Evolutionary conservation across 2,329 filamentous ascomycete species (phyloP), one percentile per base, ranked within the genome.

Genomic region (Pseudogymnoascus verrucosus): DNA sequence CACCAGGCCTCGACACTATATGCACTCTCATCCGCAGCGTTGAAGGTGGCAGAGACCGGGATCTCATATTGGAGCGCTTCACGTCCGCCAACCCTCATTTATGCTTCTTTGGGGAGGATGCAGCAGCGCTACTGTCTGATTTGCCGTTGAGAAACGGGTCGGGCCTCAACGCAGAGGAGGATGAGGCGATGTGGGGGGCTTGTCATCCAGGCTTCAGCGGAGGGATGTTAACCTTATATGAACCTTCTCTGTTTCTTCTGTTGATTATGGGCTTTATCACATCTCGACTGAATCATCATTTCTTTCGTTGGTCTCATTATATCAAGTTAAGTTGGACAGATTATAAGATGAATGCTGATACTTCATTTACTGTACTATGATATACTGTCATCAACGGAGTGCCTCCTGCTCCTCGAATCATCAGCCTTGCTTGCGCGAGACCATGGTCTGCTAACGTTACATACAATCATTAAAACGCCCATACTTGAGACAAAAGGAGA

Each of bases 361-460:
- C 47, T 54, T 54, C 47, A 54, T 54, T 54, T 54, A 54, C 47
- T 54, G 47, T 54, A 54, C 47, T 54, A 54, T 54, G 47, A 54
- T 54, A 54, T 54, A 54, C 26, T 54, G n/a, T 54, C 47, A 16
- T 54, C 47, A 54, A 54, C 16, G 47, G 47, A 31, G 26, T 31
- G 3, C 21, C 14, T 31, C 47, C 26, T 16, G 47, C 23, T 31
- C 47, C 47, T 54, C 47, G 47, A 31, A 6, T 34, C 26, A 2
- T 54, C 26, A 26, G n/a, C 14, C 47, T 16, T 16, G n/a, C 8
- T 54, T 54, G 47, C 16, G 26, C 47, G 14, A 31, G 26, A 54
- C 8, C 26, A 10, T 54, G 47, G 47, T 54, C 47, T 54, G 47
- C 47, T 54, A 54, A 54, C 47, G 26, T 54, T 54, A 54, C 47